Evolutionary conservation across 345 rosid species (phyloP), one percentile per base, ranked within the genome.

Genomic region (Sapria himalayana): DNA sequence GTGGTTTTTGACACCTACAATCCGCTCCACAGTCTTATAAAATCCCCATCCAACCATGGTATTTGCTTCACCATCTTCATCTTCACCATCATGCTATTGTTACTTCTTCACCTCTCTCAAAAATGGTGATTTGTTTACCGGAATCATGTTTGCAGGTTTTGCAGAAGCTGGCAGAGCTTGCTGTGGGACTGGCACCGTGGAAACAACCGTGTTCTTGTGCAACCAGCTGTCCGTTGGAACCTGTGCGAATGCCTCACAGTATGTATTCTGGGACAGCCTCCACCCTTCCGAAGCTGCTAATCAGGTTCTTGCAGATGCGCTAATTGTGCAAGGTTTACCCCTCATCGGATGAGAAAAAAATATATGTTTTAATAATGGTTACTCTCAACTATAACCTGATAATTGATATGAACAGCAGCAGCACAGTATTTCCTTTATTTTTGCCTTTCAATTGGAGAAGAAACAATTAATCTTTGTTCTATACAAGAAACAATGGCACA

Each of bases 261-360:
- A 74, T 55, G 85, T 89, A 60, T 89, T 89, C 49, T 89, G 82
- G 75, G 95, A 89, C 62, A 66, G 84, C 53, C 81, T 84, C 22
- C 99, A 89, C 58, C 95, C 95, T 13, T 76, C 95, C 33, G 56
- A 91, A 61, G 95, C 93, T 38, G 80, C 93, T 21, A 84, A 91
- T 55, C 64, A 84, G 52, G 60, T 84, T 44, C 84, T 91, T 34
- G 79, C 93, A 14, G 71, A 56, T 58, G 46, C 78, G 5, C 51
- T 89, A 58, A 42, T 84, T 25, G 41, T 45, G 36, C 71, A 65
- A 42, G 98, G 98, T 16, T n/a, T 79, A 42, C 24, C 81, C 52
- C 93, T 89, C 25, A 5, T 71, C 15, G 65, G 52, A 55, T 13
- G 15, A 37, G 19, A 37, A n/a, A n/a, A n/a, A n/a, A n/a, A n/a